A percentile compares a stretch with the other conserved stretches of the same genome.
Evolutionary conservation across 768 basidiomycete species (phyloP).

Genomic region (Symmetrospora coprosmae): DNA sequence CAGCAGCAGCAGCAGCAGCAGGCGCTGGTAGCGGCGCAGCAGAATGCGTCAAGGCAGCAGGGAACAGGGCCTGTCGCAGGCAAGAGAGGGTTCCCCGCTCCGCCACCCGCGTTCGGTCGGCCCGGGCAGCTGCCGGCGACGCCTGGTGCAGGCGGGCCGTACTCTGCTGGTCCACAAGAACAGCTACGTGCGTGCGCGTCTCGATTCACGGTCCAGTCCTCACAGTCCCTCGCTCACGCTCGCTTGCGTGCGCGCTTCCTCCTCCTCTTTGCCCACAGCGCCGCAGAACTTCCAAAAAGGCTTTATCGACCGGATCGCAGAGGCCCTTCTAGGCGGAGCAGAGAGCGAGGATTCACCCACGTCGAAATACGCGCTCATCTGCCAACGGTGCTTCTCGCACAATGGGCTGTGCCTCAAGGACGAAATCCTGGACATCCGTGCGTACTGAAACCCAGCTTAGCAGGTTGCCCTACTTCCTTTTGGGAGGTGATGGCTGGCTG

Average conservation of each 20-base stretch:
- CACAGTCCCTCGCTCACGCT: no score
- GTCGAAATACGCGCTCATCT: slow-evolving; percentile 65
- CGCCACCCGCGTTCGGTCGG: no score
- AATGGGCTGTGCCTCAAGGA: slow-evolving; percentile 75
- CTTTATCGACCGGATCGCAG: slow-evolving; percentile 78
- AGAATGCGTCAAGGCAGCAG: neutral
- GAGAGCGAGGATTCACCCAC: slow-evolving; percentile 41
- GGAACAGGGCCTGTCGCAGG: neutral
- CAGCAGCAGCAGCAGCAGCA: neutral
- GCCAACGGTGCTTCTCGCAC: slow-evolving; percentile 70
- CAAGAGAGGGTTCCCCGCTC: slow-evolving; percentile 6
- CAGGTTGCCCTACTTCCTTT: neutral
- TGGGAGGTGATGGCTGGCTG: neutral
- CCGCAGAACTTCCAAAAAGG: slow-evolving; percentile 35
- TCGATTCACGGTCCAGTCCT: no score
- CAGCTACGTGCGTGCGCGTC: no score
- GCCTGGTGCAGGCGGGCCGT: no score
- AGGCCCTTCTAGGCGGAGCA: slow-evolving; percentile 66
- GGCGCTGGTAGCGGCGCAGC: no score
- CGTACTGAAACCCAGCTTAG: no score
- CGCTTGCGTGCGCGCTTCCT: no score
- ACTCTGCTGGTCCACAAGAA: no score
- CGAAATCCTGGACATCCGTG: slow-evolving; percentile 68
- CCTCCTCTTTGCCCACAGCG: slow-evolving; percentile 1
- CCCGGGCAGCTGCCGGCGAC: no score